Base-by-base conservation (phyloP, 2,329 filamentous ascomycete species). In the Cladosporium austrohemisphaericum region DNA sequence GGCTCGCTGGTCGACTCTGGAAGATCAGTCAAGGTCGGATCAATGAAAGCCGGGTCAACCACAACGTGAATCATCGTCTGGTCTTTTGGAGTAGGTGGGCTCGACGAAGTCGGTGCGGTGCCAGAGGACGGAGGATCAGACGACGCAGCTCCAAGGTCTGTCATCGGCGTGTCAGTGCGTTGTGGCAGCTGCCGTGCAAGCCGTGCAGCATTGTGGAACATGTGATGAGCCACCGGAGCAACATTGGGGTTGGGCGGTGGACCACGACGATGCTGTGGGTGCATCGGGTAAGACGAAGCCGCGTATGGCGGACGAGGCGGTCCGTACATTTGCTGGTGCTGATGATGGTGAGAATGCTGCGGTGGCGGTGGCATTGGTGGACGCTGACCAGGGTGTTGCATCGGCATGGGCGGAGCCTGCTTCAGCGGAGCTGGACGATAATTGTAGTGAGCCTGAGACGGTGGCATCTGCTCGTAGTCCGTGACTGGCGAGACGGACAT, bases 41-140 rank as follows among this genome's bases (percentile, higher is more conserved):
- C 61, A 46, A 65, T 64, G 55, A 65, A 64, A 5, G 60, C 56
- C n/a, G 65, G 61, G 50, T 66, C 62, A 3, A 67, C 57, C 8
- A 47, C 54, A 5, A 66, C 66, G 49, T 69, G 65, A 35, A 69
- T 61, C 8, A 65, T 60, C 13, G 57, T 61, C 11, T 60, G 56
- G 52, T 71, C 66, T 41, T 64, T 66, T 0, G 73, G 72, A 6
- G 72, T 75, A 19, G 69, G 59, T n/a, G 65, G 65, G 41, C 57
- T 64, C 14, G 64, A 65, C 2, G 64, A 64, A 3, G 58, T 65
- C 14, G 71, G 71, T 5, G 61, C 61, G n/a, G 63, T 65, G 37
- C 60, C 58, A n/a, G 68, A 66, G 1, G 67, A 70, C 28, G 68
- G 64, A 35, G 68, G 64, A 51, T 74, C 71, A 2, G 71, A 74